Base-by-base conservation (phyloP, 768 basidiomycete genomes). In the Boletus barrowsii region DNA sequence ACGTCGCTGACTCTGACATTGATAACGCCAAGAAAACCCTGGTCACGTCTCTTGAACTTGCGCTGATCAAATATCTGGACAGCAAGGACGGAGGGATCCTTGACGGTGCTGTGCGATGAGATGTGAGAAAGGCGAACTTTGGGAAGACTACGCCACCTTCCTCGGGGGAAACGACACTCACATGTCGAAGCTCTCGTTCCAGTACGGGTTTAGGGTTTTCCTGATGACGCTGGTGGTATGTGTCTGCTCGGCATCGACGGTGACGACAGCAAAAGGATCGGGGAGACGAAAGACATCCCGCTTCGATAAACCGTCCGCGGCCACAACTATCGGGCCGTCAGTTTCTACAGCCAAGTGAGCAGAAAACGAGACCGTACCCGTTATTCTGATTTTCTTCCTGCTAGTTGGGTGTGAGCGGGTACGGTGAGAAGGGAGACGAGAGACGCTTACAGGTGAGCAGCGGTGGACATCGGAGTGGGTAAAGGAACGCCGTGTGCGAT, bases 21-120 rank as follows among this genome's bases (percentile, higher is more conserved):
- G 62, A 98, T 95, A 14, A 98, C 96, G 35, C 97, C 97, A 50
- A 99, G 77, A 73, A 99, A 99, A 2, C 97, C 97, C 69, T 98
- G 97, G 70, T 99, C 97, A 65, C 88, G 86, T 73, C 90, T 82
- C 80, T 99, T 99, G 78, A 98, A 98, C 75, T 99, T 99, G 72
- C 93, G 87, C 73, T 98, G 96, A 74, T 99, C 97, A 62, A 98
- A 98, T 64, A 98, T 97, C 74, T 99, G 97, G 1, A 98, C 95
- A 5, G 93, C 93, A 54, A 99, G 83, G 45, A 98, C 91, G 17
- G 95, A 98, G n/a, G 91, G 93, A 62, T 99, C 97, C 71, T 94
- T 96, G 68, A 97, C 96, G 48, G 83, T 90, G 62, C 95, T 98
- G 62, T 24, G 40, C 50, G 29, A 52, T 17, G 32, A 47, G 54